Evolutionary conservation across 108 stramenopile genomes (phyloP).

Genomic region (Heterococcus sp.): DNA sequence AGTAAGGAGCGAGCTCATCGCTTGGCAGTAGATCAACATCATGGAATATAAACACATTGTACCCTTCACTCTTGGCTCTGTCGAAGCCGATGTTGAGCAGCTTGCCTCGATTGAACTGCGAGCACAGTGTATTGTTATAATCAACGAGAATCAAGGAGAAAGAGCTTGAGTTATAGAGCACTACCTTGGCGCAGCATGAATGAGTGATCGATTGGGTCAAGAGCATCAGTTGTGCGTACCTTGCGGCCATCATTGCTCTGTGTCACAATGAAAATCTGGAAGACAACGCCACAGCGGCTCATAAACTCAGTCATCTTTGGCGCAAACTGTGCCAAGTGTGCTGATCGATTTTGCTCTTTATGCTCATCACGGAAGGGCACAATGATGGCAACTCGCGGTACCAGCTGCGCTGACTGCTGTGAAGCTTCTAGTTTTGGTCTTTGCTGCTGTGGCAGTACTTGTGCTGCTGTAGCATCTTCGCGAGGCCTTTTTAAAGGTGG

Average conservation of each 20-base stretch:
- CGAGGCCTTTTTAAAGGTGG: neutral
- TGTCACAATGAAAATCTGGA: conserved; percentile 92
- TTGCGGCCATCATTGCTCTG: conserved; percentile 81
- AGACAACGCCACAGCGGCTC: conserved; percentile 15
- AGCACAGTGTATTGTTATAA: no score
- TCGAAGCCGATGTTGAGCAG: conserved; percentile 97
- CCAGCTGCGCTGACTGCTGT: neutral
- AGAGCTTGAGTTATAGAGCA: no score
- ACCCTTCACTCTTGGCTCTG: conserved; percentile 66
- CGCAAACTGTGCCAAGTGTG: conserved; percentile 77
- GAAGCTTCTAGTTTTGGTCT: neutral
- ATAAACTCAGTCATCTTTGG: conserved; percentile 88
- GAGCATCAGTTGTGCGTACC: no score
- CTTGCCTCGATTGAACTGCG: conserved; percentile 99
- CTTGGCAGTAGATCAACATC: conserved; percentile 95
- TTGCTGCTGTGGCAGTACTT: neutral
- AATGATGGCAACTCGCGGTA: conserved; percentile 53
- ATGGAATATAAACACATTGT: conserved; percentile 86
- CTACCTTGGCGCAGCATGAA: no score
- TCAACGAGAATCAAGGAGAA: no score
- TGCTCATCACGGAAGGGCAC: conserved; percentile 94
- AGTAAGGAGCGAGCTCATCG: conserved; percentile 62
- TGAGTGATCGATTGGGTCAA: no score
- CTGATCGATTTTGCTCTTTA: conserved; percentile 76
- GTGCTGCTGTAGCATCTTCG: neutral